Percentiles rank a stretch among this genome's conserved stretches.
phyloP scores from a whole-genome alignment of 805 yeast species.

The Wickerhamiella cacticola region DNA sequence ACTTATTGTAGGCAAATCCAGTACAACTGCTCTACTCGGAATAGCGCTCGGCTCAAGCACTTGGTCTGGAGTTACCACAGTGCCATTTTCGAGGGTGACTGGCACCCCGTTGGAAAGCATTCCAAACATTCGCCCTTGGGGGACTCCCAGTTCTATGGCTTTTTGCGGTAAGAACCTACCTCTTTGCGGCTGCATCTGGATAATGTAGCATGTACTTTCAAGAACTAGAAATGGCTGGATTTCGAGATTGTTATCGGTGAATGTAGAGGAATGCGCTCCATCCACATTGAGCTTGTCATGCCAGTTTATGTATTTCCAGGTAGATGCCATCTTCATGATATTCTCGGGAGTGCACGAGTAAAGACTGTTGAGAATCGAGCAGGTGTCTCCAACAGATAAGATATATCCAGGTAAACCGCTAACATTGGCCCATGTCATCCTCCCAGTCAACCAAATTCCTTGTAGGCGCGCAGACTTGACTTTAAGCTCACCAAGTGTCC shows the following conservation, averaged over 20 bases:
- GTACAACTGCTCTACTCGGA: slow-evolving; percentile 49
- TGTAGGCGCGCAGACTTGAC: slow-evolving; percentile 45
- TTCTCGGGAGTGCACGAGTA: slow-evolving; percentile 36
- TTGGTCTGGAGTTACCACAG: slow-evolving; percentile 48
- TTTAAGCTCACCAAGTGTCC: slow-evolving; percentile 52
- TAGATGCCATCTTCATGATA: slow-evolving; percentile 47
- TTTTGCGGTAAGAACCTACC: slow-evolving; percentile 61
- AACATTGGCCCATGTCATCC: slow-evolving; percentile 58
- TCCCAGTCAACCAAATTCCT: slow-evolving; percentile 67
- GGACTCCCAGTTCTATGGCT: slow-evolving; percentile 60
- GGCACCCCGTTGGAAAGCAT: slow-evolving; percentile 47
- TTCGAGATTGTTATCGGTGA: slow-evolving; percentile 25
- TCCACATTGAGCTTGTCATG: slow-evolving; percentile 49
- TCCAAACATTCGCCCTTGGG: slow-evolving; percentile 48
- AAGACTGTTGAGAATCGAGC: slow-evolving; percentile 13
- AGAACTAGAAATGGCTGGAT: slow-evolving; percentile 19
- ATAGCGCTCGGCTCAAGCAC: slow-evolving; percentile 53
- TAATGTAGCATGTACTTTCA: slow-evolving; percentile 43
- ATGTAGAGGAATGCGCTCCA: slow-evolving; percentile 29
- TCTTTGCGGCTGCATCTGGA: slow-evolving; percentile 52
- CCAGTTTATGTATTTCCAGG: slow-evolving; percentile 82
- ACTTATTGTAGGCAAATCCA: slow-evolving; percentile 55
- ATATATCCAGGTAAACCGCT: slow-evolving; percentile 92
- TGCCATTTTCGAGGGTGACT: slow-evolving; percentile 49
- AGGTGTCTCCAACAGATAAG: slow-evolving; percentile 66